phyloP scores from a whole-genome alignment of 768 basidiomycete genomes.

The Rhodosporidiobolus sp. region DNA sequence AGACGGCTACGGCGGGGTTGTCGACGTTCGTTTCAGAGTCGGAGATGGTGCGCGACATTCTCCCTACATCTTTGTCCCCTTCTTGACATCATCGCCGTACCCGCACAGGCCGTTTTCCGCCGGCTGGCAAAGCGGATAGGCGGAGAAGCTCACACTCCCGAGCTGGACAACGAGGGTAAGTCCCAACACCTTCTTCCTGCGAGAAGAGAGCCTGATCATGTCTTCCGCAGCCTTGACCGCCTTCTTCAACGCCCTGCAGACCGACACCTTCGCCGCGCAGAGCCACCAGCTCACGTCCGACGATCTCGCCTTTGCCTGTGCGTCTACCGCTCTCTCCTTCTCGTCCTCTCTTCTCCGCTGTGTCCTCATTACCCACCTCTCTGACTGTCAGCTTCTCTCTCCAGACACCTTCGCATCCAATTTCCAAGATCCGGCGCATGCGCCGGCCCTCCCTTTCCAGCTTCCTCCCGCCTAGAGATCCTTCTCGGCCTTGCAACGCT shows the following conservation, averaged over 20 bases:
- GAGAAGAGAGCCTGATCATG: too few species aligned
- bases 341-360: neutral
- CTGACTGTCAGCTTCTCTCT: neutral
- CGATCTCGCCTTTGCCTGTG: slow-evolving; percentile 1
- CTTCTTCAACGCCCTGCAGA: neutral
- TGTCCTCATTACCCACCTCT: neutral
- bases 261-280: neutral
- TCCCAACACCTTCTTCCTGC: too few species aligned
- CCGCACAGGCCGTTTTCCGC: neutral
- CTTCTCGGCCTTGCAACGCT: too few species aligned
- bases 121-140: slow-evolving; percentile 1
- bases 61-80: neutral
- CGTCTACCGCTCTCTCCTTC: neutral
- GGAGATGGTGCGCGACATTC: neutral
- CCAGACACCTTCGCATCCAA: slow-evolving; percentile 7
- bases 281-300: neutral
- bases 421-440: neutral
- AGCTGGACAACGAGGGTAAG: neutral
- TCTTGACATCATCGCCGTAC: neutral
- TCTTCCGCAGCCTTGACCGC: neutral
- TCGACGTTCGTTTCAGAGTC: neutral
- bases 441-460: too few species aligned
- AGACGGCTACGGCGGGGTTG: neutral
- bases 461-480: too few species aligned
- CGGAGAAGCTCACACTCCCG: neutral